phyloP scores from a whole-genome alignment of 768 basidiomycete genomes.

The Lactarius quietus region DNA sequence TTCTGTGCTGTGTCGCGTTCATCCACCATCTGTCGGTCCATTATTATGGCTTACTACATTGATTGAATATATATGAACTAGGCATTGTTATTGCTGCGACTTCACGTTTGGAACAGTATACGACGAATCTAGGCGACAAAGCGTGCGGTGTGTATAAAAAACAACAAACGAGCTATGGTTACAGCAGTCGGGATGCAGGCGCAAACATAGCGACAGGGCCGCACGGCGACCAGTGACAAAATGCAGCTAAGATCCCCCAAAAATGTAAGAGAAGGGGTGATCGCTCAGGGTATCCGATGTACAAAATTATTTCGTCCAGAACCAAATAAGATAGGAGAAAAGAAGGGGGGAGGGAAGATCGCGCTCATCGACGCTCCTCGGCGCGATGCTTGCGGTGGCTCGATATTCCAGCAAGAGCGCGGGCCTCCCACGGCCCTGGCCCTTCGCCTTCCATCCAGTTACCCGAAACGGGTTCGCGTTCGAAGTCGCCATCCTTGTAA shows the following conservation, averaged over 20 bases:
- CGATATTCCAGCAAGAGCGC: conserved; percentile 40
- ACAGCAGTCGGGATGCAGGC: conserved; percentile 14
- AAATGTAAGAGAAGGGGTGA: conserved; percentile 1
- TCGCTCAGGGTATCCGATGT: conserved; percentile 21
- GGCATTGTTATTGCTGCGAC: conserved; percentile 2
- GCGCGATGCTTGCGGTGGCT: conserved; percentile 36
- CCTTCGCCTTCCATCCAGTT: conserved; percentile 70
- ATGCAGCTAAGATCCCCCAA: neutral
- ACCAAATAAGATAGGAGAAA: conserved; percentile 1
- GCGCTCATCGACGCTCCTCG: conserved; percentile 38
- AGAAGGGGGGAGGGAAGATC: conserved; percentile 9
- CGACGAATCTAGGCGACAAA: conserved; percentile 14
- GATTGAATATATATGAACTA: conserved; percentile 9
- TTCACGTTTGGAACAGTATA: conserved; percentile 11
- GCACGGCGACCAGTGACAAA: conserved; percentile 9
- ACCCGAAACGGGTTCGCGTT: conserved; percentile 59
- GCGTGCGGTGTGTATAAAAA: conserved; percentile 17
- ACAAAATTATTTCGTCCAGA: conserved; percentile 13
- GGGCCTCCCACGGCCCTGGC: conserved; percentile 58
- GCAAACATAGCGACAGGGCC: conserved; percentile 4
- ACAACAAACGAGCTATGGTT: conserved; percentile 22
- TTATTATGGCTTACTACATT: conserved; percentile 1
- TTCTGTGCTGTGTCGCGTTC: neutral
- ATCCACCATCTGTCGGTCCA: neutral
- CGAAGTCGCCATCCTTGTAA: conserved; percentile 85